Percentiles rank a stretch among this genome's conserved stretches.
phyloP scores from a whole-genome alignment of 2,329 filamentous ascomycete genomes.

The Orbilia oligospora region DNA sequence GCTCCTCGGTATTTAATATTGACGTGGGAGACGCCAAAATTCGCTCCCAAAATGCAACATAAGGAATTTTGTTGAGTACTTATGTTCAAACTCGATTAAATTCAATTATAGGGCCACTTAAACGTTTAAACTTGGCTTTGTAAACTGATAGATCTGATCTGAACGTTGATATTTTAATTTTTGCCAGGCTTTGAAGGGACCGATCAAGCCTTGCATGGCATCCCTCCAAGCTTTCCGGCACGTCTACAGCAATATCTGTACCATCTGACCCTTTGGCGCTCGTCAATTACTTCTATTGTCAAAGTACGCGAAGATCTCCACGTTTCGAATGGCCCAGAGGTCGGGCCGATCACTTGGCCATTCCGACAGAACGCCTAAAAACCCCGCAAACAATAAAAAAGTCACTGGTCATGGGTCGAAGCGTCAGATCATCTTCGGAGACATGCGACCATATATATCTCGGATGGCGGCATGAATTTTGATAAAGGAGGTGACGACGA shows the following conservation, averaged over 20 bases:
- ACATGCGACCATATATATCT: neutral
- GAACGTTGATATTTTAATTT: neutral
- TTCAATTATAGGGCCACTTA: too few species aligned
- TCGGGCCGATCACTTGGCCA: conserved; percentile 50
- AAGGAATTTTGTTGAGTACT: neutral
- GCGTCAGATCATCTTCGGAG: neutral
- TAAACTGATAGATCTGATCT: neutral
- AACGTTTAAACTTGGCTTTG: too few species aligned
- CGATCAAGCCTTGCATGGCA: conserved; percentile 23
- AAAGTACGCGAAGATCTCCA: conserved; percentile 24
- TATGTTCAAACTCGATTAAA: too few species aligned
- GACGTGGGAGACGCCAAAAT: neutral
- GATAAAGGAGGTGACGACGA: conserved; percentile 1
- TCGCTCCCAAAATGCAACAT: neutral
- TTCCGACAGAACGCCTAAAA: conserved; percentile 32
- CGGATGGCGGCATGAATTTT: neutral
- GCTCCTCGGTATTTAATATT: neutral
- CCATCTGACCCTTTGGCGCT: conserved; percentile 31
- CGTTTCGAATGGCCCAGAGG: conserved; percentile 25
- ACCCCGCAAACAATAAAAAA: conserved; percentile 9
- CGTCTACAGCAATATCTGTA: neutral
- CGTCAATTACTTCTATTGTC: conserved; percentile 41
- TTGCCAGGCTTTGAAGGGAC: neutral
- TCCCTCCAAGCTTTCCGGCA: conserved; percentile 12
- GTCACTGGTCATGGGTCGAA: neutral